Evolutionary conservation across 441 rosid species (phyloP).

Genomic region (Flueggea neowawraea): DNA sequence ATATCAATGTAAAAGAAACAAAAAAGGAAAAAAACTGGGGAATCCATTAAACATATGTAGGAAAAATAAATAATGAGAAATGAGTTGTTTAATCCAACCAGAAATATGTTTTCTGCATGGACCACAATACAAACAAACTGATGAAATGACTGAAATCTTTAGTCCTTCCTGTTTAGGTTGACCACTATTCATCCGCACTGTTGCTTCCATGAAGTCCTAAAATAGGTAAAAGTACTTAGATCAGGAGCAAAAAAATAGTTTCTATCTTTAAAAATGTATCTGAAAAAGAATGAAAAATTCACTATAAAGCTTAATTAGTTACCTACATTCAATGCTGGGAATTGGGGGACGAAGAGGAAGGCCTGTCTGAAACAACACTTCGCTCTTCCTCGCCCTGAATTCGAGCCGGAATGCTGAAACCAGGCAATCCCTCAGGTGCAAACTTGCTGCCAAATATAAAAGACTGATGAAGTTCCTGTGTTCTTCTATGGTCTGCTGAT

Average conservation of each 20-base stretch:
- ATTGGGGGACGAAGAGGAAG: conserved; percentile 83
- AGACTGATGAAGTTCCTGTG: conserved; percentile 41
- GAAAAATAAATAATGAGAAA: background rate
- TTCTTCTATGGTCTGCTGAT: conserved; percentile 36
- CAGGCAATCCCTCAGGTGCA: conserved; percentile 54
- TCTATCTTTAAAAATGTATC: background rate
- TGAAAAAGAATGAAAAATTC: background rate
- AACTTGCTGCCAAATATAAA: conserved; percentile 56
- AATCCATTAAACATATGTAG: conserved; percentile 2
- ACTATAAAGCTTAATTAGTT: no score
- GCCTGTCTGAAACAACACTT: conserved; percentile 59
- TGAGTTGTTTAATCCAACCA: conserved; percentile 7
- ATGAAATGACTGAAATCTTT: conserved; percentile 6
- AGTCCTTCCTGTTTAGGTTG: conserved; percentile 12
- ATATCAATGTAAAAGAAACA: background rate
- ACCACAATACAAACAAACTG: background rate
- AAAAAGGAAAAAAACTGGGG: background rate
- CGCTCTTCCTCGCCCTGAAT: conserved; percentile 78
- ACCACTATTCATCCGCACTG: background rate
- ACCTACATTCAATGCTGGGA: conserved; percentile 55
- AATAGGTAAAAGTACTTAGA: background rate
- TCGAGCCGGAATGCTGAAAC: conserved; percentile 77
- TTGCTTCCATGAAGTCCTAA: background rate
- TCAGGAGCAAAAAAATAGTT: no score
- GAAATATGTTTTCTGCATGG: conserved; percentile 1